A percentile compares a stretch with the other conserved stretches of the same genome.
Conservation (phyloP, 148 eudicot genomes). For the Gaultheria prostrata region DNA sequence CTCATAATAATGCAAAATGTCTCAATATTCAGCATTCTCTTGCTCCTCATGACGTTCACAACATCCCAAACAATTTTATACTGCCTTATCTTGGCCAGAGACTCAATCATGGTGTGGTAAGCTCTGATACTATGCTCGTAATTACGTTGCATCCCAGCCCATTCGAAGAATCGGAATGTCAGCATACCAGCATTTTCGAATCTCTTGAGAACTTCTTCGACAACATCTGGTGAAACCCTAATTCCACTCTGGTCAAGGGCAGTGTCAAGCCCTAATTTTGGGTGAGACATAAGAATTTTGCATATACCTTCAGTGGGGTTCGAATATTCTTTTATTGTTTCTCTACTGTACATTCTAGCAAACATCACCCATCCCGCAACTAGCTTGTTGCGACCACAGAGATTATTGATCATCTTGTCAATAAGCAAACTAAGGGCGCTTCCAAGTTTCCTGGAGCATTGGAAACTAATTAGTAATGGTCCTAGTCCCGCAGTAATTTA, state of each 20-base stretch:
- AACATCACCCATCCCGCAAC: conserved; percentile 25
- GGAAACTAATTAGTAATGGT: not conserved
- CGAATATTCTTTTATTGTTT: conserved; percentile 28
- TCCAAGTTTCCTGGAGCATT: conserved; percentile 18
- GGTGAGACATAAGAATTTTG: conserved; percentile 68
- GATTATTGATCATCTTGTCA: conserved; percentile 32
- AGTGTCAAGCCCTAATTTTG: conserved; percentile 69
- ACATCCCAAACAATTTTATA: conserved; percentile 91
- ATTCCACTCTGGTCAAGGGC: conserved; percentile 80
- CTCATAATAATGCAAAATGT: conserved; percentile 94
- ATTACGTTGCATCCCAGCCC: conserved; percentile 81
- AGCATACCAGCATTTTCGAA: conserved; percentile 89
- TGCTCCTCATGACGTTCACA: conserved; percentile 65
- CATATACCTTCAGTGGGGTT: conserved; percentile 51
- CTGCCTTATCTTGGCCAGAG: conserved; percentile 91
- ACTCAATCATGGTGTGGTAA: conserved; percentile 79
- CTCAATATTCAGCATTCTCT: conserved; percentile 69
- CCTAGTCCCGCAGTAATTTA: not conserved
- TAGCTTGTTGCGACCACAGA: conserved; percentile 17
- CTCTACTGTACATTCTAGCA: conserved; percentile 48
- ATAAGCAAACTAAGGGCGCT: not conserved
- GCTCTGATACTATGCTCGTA: conserved; percentile 73
- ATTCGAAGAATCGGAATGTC: conserved; percentile 74
- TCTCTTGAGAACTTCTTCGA: conserved; percentile 69
- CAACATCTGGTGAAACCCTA: conserved; percentile 55